A percentile compares a stretch with the other conserved stretches of the same genome.
Conservation (phyloP, 1,284 basidiomycete species). For the Ustilago loliicola region DNA sequence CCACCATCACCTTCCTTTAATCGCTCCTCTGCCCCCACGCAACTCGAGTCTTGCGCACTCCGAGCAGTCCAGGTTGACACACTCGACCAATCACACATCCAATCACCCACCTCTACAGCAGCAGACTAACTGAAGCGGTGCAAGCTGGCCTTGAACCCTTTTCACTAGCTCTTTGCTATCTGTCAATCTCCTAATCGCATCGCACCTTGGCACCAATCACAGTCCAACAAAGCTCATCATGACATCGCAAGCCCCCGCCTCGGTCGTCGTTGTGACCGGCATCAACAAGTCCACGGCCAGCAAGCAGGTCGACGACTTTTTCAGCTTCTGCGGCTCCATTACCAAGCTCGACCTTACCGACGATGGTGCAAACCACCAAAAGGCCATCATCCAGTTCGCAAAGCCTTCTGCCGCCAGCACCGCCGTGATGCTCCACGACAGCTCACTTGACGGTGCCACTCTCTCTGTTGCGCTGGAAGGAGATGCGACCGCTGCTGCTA, state of each 20-base stretch:
- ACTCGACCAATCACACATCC: background rate
- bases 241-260: constrained; percentile 26
- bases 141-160: constrained; percentile 38
- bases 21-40: background rate
- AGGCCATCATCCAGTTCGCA: constrained; percentile 44
- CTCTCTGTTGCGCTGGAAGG: constrained; percentile 47
- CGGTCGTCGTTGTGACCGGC: constrained; percentile 52
- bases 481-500: constrained; percentile 16
- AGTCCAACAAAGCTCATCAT: constrained; percentile 8
- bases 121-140: constrained; percentile 16
- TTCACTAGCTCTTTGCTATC: background rate
- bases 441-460: constrained; percentile 57
- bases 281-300: constrained; percentile 52
- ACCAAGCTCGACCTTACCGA: constrained; percentile 43
- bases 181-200: background rate
- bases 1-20: constrained; percentile 6
- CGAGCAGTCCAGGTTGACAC: background rate
- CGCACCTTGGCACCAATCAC: background rate
- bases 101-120: no score
- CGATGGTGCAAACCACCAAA: constrained; percentile 38
- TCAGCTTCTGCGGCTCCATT: constrained; percentile 64
- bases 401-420: constrained; percentile 56
- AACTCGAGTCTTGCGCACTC: background rate
- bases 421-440: constrained; percentile 62
- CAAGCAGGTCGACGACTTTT: constrained; percentile 62